A percentile compares a stretch with the other conserved stretches of the same genome.
Evolutionary conservation across 148 eudicot species (phyloP).

Genomic region (Vaccinium vitisidaea): DNA sequence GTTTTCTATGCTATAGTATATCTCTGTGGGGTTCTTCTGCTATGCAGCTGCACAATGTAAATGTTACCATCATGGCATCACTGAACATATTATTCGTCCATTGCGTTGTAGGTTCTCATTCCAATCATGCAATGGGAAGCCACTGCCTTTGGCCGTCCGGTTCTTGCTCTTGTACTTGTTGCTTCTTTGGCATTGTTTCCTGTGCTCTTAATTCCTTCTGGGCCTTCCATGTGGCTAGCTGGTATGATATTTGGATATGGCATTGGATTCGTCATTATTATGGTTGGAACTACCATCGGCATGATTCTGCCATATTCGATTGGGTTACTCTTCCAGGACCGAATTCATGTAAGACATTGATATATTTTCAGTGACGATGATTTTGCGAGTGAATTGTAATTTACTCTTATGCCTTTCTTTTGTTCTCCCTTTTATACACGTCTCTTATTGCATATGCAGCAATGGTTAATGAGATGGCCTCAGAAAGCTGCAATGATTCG

Average conservation of each 20-base stretch:
- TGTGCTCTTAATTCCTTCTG: constrained; percentile 76
- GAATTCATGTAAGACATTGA: constrained; percentile 67
- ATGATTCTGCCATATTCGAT: constrained; percentile 74
- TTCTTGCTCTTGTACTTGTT: constrained; percentile 79
- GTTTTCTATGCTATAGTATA: background rate
- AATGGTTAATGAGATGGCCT: constrained; percentile 90
- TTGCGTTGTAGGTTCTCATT: constrained; percentile 55
- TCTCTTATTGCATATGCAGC: constrained; percentile 40
- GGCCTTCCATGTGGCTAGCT: constrained; percentile 96
- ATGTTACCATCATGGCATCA: background rate
- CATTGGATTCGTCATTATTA: constrained; percentile 81
- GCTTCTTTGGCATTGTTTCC: constrained; percentile 86
- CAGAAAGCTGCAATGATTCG: constrained; percentile 77
- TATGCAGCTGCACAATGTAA: background rate
- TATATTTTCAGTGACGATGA: background rate
- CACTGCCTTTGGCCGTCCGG: constrained; percentile 87
- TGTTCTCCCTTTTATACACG: background rate
- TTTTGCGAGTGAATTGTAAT: background rate
- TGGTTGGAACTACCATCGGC: constrained; percentile 90
- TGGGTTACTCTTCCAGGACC: constrained; percentile 69
- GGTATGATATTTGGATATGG: constrained; percentile 98
- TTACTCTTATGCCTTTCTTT: background rate
- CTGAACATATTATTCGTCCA: constrained; percentile 10
- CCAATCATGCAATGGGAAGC: constrained; percentile 94
- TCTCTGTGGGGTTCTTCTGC: background rate